Percentiles rank a stretch among this genome's conserved stretches.
phyloP scores from a whole-genome alignment of 2,329 filamentous ascomycete species.

The Colletotrichum echinochloae region DNA sequence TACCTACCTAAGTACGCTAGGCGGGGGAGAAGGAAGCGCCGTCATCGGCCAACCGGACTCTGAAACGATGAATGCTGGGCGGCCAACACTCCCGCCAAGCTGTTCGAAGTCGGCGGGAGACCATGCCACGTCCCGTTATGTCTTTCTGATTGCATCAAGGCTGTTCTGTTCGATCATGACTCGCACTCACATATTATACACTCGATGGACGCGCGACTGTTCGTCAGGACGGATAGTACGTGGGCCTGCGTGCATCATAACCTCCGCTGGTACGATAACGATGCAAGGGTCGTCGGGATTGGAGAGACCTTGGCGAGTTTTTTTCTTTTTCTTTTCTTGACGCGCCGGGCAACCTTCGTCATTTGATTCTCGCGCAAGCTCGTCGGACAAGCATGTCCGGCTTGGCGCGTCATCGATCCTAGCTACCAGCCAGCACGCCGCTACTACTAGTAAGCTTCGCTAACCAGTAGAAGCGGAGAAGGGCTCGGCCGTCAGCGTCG shows the following conservation, averaged over 20 bases:
- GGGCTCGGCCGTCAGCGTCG: background rate
- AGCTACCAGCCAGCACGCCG: background rate
- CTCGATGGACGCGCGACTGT: background rate
- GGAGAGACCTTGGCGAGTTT: slow-evolving; percentile 5
- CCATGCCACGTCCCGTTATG: slow-evolving; percentile 13
- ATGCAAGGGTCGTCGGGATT: too few relatives aligned
- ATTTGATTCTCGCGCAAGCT: background rate
- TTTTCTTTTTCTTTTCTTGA: too few relatives aligned
- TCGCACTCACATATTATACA: background rate
- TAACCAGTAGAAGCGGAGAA: too few relatives aligned
- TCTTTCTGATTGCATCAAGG: slow-evolving; percentile 26
- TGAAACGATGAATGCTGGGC: slow-evolving; percentile 30
- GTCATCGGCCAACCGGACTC: slow-evolving; percentile 25
- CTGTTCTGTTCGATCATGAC: slow-evolving; percentile 16
- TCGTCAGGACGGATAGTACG: background rate
- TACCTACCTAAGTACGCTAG: too few relatives aligned
- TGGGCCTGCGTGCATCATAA: background rate
- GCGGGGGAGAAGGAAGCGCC: background rate
- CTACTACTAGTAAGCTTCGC: too few relatives aligned
- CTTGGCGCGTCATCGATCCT: background rate
- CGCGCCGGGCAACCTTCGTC: too few relatives aligned
- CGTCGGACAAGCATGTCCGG: background rate
- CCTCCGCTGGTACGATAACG: too few relatives aligned
- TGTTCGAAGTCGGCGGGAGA: background rate
- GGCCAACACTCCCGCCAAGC: slow-evolving; percentile 30